A percentile compares a stretch with the other conserved stretches of the same genome.
phyloP scores from a whole-genome alignment of 2,329 filamentous ascomycete species.

The Verticillium nonalfalfae region DNA sequence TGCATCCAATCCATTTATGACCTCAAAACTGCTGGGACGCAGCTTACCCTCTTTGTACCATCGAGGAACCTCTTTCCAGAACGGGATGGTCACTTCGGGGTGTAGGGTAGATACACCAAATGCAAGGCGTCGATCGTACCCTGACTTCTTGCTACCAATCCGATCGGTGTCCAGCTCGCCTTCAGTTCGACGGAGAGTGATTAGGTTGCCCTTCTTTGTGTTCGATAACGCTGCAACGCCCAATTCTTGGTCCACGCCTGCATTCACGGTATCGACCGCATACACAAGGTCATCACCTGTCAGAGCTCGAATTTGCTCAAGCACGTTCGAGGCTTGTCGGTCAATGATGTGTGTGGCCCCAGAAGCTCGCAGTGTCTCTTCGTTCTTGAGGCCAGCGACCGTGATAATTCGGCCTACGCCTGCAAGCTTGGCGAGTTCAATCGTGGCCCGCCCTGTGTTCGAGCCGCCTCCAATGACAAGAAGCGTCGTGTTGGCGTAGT shows the following conservation, averaged over 20 bases:
- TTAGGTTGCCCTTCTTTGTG: constrained; percentile 1
- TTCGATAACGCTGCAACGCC: constrained; percentile 1
- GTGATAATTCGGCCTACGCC: constrained; percentile 2
- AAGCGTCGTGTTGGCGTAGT: background rate
- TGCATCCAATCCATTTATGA: constrained; percentile 1
- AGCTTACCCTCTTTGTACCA: background rate
- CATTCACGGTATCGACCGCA: constrained; percentile 3
- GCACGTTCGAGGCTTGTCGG: background rate
- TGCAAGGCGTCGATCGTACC: background rate
- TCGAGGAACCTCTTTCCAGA: constrained; percentile 1
- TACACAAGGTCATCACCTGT: background rate
- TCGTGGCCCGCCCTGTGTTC: background rate
- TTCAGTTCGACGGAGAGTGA: constrained; percentile 1
- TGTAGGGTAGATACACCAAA: background rate
- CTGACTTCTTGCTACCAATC: background rate
- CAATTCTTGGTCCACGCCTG: background rate
- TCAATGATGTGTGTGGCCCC: constrained; percentile 2
- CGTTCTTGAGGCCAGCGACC: background rate
- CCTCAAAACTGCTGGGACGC: background rate
- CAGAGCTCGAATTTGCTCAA: background rate
- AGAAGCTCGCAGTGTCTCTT: background rate
- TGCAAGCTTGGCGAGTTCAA: constrained; percentile 2
- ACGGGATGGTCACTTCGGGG: background rate
- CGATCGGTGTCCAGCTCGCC: background rate
- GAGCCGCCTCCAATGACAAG: constrained; percentile 2